Base-by-base conservation (phyloP, 148 eudicot genomes). In the Chenopodium album region DNA sequence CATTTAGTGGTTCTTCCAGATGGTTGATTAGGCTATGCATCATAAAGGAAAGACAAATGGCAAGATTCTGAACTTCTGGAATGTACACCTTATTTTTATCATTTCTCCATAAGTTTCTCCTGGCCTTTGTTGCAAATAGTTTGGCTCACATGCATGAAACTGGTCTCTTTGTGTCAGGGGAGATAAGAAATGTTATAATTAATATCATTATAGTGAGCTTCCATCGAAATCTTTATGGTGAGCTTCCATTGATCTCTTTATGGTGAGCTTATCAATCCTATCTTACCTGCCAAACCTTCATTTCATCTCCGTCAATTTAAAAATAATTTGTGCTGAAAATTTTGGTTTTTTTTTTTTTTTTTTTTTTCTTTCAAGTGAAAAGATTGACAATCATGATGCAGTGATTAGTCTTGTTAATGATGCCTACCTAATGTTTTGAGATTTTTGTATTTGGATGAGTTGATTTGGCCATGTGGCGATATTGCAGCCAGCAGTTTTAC, bases 11-110 rank as follows among this genome's bases (percentile, higher is more conserved):
- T 90, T 81, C 97, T 97, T 75, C 99, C 99, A 65, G 94, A 94
- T 90, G 99, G 99, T 37, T 95, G 97, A 98, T 80, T 94, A 64
- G 94, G 92, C 26, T 93, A 94, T 89, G 99, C 99, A 59, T 92
- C 99, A 77, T 88, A 92, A 87, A 90, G 99, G 86, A 94, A 94
- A 59, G 99, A 95, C 72, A 93, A 96, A 84, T 77, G 94, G 98
- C 93, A 93, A 48, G 96, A 74, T 82, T 68, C 65, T 71, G 9
- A 77, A 66, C 67, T 72, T 54, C 26, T 64, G 63, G 54, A 52
- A 32, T 23, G 37, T 9, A 76, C 81, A 17, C 75, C 66, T 64
- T 0, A 76, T 20, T 70, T 4, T 69, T 28, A 10, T 44, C 69
- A 10, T n/a, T 31, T 41, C 9, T 3, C 59, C 16, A 50, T 72